A percentile compares a stretch with the other conserved stretches of the same genome.
Conservation (phyloP, 2,329 filamentous ascomycete species). For the Cadophora sp. region DNA sequence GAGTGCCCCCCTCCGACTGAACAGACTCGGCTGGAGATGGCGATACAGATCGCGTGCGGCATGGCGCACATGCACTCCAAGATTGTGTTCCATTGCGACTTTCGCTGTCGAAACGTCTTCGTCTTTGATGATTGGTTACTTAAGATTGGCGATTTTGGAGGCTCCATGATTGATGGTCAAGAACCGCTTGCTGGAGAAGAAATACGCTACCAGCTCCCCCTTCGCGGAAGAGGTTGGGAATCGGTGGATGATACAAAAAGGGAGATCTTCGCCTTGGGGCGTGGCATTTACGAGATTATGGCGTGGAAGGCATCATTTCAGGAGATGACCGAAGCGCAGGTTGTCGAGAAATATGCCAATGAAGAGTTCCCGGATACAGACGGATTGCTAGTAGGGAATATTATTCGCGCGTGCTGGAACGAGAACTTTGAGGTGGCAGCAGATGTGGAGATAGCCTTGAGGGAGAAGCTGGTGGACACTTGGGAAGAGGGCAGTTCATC, state of each 20-base stretch:
- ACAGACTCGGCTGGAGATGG: conserved; percentile 21
- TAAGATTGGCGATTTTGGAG: conserved; percentile 28
- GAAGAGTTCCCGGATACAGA: conserved; percentile 21
- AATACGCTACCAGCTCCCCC: conserved; percentile 24
- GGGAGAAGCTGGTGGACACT: neutral
- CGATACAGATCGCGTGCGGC: conserved; percentile 5
- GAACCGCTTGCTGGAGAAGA: conserved; percentile 16
- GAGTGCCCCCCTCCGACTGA: conserved; percentile 8
- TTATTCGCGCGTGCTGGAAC: conserved; percentile 22
- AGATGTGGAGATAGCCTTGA: conserved; percentile 13
- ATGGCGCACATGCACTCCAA: conserved; percentile 22
- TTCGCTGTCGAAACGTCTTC: conserved; percentile 24
- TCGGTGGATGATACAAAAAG: conserved; percentile 7
- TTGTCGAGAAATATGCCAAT: conserved; percentile 22
- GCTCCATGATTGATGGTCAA: conserved; percentile 19
- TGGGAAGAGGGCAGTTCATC: neutral
- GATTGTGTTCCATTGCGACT: conserved; percentile 21
- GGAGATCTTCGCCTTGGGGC: conserved; percentile 24
- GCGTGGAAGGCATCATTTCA: conserved; percentile 27
- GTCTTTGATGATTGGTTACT: conserved; percentile 18
- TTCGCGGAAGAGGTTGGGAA: conserved; percentile 21
- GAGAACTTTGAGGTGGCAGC: conserved; percentile 18
- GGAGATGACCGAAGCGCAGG: conserved; percentile 11
- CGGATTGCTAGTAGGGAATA: conserved; percentile 20
- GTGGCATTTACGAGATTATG: conserved; percentile 29